Percentiles rank a stretch among this genome's conserved stretches.
phyloP scores from a whole-genome alignment of 805 yeast genomes.

The Nakazawaea siamensis region DNA sequence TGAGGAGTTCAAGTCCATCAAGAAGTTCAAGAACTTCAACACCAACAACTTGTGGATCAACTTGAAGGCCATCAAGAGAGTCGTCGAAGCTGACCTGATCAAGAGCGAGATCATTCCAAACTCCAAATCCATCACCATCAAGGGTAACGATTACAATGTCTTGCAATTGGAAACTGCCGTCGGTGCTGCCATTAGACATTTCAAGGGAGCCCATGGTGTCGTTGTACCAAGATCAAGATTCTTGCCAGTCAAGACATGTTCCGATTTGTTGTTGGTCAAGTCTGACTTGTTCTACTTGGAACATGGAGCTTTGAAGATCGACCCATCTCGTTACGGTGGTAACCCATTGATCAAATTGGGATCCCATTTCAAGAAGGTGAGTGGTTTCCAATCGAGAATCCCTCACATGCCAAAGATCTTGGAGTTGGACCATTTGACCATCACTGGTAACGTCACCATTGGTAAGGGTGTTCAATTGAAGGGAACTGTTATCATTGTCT shows the following conservation, averaged over 20 bases:
- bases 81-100: slow-evolving; percentile 75
- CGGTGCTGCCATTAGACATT: slow-evolving; percentile 98
- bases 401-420: slow-evolving; percentile 94
- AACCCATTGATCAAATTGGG: slow-evolving; percentile 95
- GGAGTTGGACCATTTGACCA: slow-evolving; percentile 94
- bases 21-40: slow-evolving; percentile 96
- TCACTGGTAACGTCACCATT: slow-evolving; percentile 89
- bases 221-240: slow-evolving; percentile 97
- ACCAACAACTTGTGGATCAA: slow-evolving; percentile 98
- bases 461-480: slow-evolving; percentile 87
- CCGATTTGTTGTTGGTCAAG: slow-evolving; percentile 89
- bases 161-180: slow-evolving; percentile 97
- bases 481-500: slow-evolving; percentile 96
- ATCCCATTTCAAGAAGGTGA: slow-evolving; percentile 92
- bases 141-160: slow-evolving; percentile 73
- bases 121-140: slow-evolving; percentile 72
- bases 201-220: slow-evolving; percentile 92
- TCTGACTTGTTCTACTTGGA: slow-evolving; percentile 87
- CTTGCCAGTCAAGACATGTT: slow-evolving; percentile 96
- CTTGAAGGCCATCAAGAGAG: slow-evolving; percentile 86
- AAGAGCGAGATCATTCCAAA: slow-evolving; percentile 95
- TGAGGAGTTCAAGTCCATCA: slow-evolving; percentile 95
- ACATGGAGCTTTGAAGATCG: slow-evolving; percentile 84
- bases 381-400: slow-evolving; percentile 81
- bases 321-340: slow-evolving; percentile 81